phyloP scores from a whole-genome alignment of 2,329 filamentous ascomycete species.

The Scedosporium boydii region DNA sequence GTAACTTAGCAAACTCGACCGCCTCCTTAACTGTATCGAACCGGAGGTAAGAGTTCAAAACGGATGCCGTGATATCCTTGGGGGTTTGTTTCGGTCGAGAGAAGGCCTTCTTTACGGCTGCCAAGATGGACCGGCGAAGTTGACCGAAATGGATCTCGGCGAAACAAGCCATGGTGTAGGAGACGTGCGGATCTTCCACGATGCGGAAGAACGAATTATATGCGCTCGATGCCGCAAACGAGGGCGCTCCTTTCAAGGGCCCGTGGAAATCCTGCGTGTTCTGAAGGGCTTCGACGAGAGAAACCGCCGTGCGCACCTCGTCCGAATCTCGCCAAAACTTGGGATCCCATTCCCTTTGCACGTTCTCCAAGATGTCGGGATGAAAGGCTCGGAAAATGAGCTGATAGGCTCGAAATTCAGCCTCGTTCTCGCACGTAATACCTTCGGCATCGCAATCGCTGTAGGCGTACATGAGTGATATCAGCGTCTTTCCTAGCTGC shows the following conservation, averaged over 20 bases:
- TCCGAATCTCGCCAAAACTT: conserved; percentile 45
- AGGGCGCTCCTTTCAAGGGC: conserved; percentile 40
- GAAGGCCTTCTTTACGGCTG: conserved; percentile 44
- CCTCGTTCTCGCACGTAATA: conserved; percentile 50
- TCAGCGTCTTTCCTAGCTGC: conserved; percentile 54
- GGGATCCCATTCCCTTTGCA: conserved; percentile 48
- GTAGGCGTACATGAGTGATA: conserved; percentile 57
- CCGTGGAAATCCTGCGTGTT: conserved; percentile 48
- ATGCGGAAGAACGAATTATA: conserved; percentile 51
- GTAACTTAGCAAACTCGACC: conserved; percentile 51
- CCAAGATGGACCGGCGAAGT: conserved; percentile 48
- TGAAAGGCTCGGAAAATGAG: conserved; percentile 52
- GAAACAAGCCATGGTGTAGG: conserved; percentile 62
- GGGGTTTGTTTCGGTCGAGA: conserved; percentile 46
- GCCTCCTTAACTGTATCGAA: conserved; percentile 63
- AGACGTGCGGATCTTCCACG: conserved; percentile 44
- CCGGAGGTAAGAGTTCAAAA: conserved; percentile 46
- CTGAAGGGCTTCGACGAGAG: conserved; percentile 50
- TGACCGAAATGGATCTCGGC: conserved; percentile 58
- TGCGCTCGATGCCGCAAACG: conserved; percentile 38
- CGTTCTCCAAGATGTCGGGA: conserved; percentile 41
- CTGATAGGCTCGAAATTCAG: conserved; percentile 58
- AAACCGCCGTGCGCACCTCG: conserved; percentile 51
- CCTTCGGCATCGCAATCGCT: conserved; percentile 53
- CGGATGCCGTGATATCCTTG: conserved; percentile 48